Evolutionary conservation across 108 stramenopile genomes (phyloP), one percentile per base, ranked within the genome.

Genomic region (Cylindrotheca closterium): DNA sequence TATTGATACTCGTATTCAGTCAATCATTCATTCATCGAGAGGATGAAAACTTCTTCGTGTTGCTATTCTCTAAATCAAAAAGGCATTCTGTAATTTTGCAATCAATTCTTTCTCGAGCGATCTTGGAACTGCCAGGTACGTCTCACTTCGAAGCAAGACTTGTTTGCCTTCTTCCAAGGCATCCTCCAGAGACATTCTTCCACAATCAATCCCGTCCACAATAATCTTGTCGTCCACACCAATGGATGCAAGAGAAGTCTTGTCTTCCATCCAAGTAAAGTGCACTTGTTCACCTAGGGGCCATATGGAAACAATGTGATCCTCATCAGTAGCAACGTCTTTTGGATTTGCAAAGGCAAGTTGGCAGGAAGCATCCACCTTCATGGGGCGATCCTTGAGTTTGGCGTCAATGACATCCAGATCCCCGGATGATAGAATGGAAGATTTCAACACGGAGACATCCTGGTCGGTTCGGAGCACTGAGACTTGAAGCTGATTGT

Each of bases 161-260:
- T 76, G 60, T 19, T 50, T 58, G 33, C 55, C 48, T 18, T 51
- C 55, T 50, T 63, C 65, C 60, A 78, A 65, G 2, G 77, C 77
- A 68, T 78, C 77, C 55, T 78, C 77, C 21, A 78, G 47, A n/a
- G 70, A 50, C 66, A 67, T 67, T 52, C 48, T 62, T 7, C 77
- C 77, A 61, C 77, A 78, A 46, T 78, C 77, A 18, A 63, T 51
- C 23, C 77, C 77, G 55, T 78, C 77, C 18, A 78, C 77, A 51
- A 78, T 73, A 22, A 78, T 37, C 1, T 49, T 60, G 17, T 33
- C 32, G 34, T 56, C 60, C 2, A 37, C 45, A 28, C 30, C 27
- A 26, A 22, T 21, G 12, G 17, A 15, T 1, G 29, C 8, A 46
- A 59, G 7, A 54, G 31, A 49, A 29, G 34, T 33, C 7, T 26